Evolutionary conservation across 2,329 filamentous ascomycete genomes (phyloP).

Genomic region (Trichoderma simmonsii): DNA sequence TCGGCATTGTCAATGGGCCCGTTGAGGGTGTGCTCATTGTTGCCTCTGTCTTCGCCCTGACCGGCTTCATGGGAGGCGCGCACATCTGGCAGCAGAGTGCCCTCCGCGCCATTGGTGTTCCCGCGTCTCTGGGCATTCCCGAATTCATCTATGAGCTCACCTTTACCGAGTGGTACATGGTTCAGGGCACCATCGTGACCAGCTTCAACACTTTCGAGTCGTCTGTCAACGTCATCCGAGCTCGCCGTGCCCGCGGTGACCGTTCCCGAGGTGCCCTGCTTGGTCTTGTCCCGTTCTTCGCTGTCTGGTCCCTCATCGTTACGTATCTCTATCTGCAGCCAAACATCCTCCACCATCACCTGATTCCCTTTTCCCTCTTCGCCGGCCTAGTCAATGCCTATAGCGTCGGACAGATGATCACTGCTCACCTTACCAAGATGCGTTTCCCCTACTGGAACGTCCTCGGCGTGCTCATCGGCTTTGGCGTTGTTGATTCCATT

Average conservation of each 20-base stretch:
- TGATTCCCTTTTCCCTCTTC: constrained; percentile 87
- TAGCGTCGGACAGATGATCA: constrained; percentile 92
- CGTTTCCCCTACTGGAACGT: constrained; percentile 90
- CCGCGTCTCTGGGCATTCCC: constrained; percentile 62
- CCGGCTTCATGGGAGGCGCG: constrained; percentile 79
- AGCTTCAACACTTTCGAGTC: constrained; percentile 80
- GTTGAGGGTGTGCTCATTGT: constrained; percentile 91
- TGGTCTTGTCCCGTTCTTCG: constrained; percentile 78
- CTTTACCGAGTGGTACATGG: constrained; percentile 90
- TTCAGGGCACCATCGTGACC: constrained; percentile 77
- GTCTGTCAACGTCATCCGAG: constrained; percentile 78
- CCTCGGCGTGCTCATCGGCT: constrained; percentile 71
- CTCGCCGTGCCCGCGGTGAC: constrained; percentile 71
- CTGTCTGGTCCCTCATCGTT: constrained; percentile 72
- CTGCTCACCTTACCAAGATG: constrained; percentile 83
- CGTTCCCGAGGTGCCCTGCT: constrained; percentile 70
- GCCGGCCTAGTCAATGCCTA: constrained; percentile 90
- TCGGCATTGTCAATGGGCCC: constrained; percentile 88
- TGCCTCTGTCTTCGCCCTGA: constrained; percentile 76
- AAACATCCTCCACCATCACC: constrained; percentile 73
- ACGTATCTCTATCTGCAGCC: constrained; percentile 84
- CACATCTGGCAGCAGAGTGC: constrained; percentile 91
- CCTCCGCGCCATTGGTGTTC: constrained; percentile 68
- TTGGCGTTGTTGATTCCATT: constrained; percentile 75
- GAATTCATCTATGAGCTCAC: constrained; percentile 70